These are phyloP conservation scores for Dactylis glomerata DNA, from an alignment of 176 grass and related monocot species.

Conservation along the genomic window DNA sequence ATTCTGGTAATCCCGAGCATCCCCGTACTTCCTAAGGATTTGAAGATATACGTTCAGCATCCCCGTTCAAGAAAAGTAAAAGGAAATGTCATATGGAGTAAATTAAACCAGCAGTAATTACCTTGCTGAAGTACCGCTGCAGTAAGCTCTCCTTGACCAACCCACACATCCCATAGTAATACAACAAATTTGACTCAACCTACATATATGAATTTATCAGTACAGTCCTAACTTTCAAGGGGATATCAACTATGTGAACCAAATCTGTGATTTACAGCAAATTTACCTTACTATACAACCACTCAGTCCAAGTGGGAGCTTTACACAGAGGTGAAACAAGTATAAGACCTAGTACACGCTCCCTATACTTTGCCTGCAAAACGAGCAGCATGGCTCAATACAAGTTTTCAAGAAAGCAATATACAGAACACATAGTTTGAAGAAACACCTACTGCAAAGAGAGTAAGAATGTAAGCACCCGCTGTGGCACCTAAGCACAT, in stretches of 20 bases:
- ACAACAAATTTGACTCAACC: constrained; percentile 93
- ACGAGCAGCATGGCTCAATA: constrained; percentile 14
- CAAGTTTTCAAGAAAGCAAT: background rate
- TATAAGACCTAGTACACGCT: constrained; percentile 86
- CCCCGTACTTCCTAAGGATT: constrained; percentile 78
- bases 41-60: constrained; percentile 30
- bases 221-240: constrained; percentile 5
- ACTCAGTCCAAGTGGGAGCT: constrained; percentile 86
- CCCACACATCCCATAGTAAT: constrained; percentile 95
- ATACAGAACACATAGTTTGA: background rate
- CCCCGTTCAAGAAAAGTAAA: constrained; percentile 2
- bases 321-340: constrained; percentile 94
- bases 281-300: constrained; percentile 94
- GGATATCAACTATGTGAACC: background rate
- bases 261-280: background rate
- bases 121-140: constrained; percentile 98
- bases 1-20: constrained; percentile 79
- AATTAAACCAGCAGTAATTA: constrained; percentile 23
- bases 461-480: constrained; percentile 96
- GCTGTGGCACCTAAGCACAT: constrained; percentile 98
- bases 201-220: constrained; percentile 29
- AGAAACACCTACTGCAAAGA: constrained; percentile 77
- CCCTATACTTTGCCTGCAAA: constrained; percentile 88
- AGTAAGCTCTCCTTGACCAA: constrained; percentile 86
- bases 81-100: constrained; percentile 8